These are phyloP conservation scores for Diplodia intermedia DNA, from an alignment of 2,329 filamentous ascomycete species.

Conservation along the genomic window DNA sequence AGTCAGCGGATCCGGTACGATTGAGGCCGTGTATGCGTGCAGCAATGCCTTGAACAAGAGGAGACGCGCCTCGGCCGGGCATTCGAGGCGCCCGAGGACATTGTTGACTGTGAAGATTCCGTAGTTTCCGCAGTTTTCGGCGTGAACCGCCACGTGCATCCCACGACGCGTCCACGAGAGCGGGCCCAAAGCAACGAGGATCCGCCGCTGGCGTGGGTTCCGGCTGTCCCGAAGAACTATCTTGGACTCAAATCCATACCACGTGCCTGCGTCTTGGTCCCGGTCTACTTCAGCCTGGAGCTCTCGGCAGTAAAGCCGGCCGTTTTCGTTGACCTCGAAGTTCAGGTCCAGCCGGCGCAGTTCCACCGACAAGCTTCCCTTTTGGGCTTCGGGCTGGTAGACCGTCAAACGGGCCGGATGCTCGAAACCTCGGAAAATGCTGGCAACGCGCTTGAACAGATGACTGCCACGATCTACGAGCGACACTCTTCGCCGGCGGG, in stretches of 20 bases:
- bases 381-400: slow-evolving; percentile 50
- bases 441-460: slow-evolving; percentile 49
- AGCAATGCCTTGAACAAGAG: slow-evolving; percentile 64
- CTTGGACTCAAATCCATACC: slow-evolving; percentile 66
- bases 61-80: slow-evolving; percentile 62
- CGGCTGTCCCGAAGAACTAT: slow-evolving; percentile 59
- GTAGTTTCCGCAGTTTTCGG: slow-evolving; percentile 51
- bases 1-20: slow-evolving; percentile 65
- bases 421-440: slow-evolving; percentile 62
- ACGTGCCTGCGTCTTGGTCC: slow-evolving; percentile 64
- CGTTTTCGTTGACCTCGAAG: slow-evolving; percentile 59
- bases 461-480: slow-evolving; percentile 60
- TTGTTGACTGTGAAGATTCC: slow-evolving; percentile 61
- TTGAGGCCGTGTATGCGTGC: slow-evolving; percentile 67
- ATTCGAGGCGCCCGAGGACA: slow-evolving; percentile 63
- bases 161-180: slow-evolving; percentile 41
- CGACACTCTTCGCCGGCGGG: slow-evolving; percentile 38
- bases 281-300: slow-evolving; percentile 57
- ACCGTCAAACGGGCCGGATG: slow-evolving; percentile 52
- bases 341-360: slow-evolving; percentile 60
- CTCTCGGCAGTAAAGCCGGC: slow-evolving; percentile 58
- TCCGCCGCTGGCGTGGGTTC: slow-evolving; percentile 54
- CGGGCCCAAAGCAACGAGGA: slow-evolving; percentile 62
- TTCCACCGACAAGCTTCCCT: slow-evolving; percentile 53
- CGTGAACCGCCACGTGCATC: slow-evolving; percentile 54